phyloP scores from a whole-genome alignment of 257 asterid genomes.

The Ajuga chamaepitys region DNA sequence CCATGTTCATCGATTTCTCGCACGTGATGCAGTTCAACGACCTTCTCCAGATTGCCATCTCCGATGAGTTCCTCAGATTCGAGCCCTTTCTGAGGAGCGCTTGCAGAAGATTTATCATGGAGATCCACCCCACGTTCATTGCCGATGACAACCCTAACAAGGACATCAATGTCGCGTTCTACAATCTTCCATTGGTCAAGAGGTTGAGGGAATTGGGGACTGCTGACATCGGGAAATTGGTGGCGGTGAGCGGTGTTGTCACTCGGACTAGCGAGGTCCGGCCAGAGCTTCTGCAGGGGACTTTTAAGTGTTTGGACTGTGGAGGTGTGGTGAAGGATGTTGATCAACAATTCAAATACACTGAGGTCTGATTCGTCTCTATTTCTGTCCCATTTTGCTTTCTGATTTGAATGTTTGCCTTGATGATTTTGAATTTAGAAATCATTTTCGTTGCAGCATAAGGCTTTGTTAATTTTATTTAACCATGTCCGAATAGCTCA shows the following conservation, averaged over 20 bases:
- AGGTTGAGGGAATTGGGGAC: conserved; percentile 81
- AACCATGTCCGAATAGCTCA: not conserved
- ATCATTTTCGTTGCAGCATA: not conserved
- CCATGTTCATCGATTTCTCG: conserved; percentile 90
- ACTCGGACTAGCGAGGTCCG: conserved; percentile 97
- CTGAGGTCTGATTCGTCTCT: conserved; percentile 52
- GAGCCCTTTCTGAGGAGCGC: conserved; percentile 80
- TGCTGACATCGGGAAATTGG: conserved; percentile 82
- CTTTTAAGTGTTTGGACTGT: conserved; percentile 92
- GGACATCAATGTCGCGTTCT: conserved; percentile 82
- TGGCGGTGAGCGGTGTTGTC: conserved; percentile 89
- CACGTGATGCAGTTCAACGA: conserved; percentile 89
- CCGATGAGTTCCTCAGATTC: conserved; percentile 82
- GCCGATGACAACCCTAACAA: conserved; percentile 77
- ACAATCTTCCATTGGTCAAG: conserved; percentile 76
- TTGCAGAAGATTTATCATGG: conserved; percentile 83
- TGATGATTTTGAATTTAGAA: not conserved
- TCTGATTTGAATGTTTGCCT: not conserved
- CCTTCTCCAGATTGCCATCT: conserved; percentile 67
- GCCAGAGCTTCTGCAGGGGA: conserved; percentile 86
- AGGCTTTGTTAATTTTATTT: not conserved
- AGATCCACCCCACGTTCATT: conserved; percentile 61
- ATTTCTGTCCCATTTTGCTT: not conserved
- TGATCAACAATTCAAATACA: conserved; percentile 92
- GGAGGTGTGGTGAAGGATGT: conserved; percentile 62